Conservation (phyloP, 352 stramenopile genomes). For the Phytophthora cactorum region DNA sequence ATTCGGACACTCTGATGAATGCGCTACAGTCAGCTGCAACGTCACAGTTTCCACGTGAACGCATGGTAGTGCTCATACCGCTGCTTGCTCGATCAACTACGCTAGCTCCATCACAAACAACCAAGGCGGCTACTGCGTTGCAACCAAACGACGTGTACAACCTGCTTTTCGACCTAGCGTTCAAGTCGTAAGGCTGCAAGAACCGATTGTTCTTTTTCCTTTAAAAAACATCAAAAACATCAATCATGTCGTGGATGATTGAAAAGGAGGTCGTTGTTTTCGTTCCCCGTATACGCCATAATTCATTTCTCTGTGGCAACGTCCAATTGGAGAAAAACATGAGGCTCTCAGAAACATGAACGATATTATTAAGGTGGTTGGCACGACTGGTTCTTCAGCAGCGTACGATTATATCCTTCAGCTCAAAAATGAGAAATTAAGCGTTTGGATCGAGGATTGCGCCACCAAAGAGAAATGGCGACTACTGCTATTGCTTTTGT, state of each 20-base stretch:
- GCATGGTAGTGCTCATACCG: constrained; percentile 5
- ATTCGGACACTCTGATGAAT: constrained; percentile 9
- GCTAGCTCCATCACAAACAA: background rate
- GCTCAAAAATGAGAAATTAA: background rate
- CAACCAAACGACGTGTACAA: constrained; percentile 25
- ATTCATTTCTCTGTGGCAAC: too few relatives aligned
- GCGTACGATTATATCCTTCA: background rate
- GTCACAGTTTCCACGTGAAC: constrained; percentile 26
- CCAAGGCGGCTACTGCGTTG: background rate
- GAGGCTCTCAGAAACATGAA: background rate
- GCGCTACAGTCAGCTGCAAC: constrained; percentile 17
- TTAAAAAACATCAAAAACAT: background rate
- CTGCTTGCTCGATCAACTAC: constrained; percentile 8
- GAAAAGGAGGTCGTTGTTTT: background rate
- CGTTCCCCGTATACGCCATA: too few relatives aligned
- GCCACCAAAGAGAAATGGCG: background rate
- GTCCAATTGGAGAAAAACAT: background rate
- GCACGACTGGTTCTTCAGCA: background rate
- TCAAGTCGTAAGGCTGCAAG: background rate
- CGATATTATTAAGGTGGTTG: background rate
- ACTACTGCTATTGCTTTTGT: too few relatives aligned
- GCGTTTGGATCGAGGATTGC: background rate
- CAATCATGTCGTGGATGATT: background rate
- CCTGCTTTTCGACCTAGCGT: constrained; percentile 20
- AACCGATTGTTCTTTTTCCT: background rate